Evolutionary conservation across 495 filamentous ascomycete species (phyloP).

Genomic region (Talaromyces borbonicus): DNA sequence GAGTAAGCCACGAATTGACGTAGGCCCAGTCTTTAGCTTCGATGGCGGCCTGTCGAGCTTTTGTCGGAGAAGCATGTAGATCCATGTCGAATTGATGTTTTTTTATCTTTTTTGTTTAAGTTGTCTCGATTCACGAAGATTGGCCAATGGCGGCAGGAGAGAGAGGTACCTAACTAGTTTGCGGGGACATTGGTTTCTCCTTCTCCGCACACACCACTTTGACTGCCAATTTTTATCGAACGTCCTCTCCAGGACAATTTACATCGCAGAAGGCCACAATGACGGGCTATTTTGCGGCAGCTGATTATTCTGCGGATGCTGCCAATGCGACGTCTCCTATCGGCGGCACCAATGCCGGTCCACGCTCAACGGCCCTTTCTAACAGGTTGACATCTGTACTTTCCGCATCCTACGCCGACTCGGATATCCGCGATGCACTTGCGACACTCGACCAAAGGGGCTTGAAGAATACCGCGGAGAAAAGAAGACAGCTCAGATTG

Average conservation of each 20-base stretch:
- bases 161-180: not conserved
- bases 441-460: slow-evolving; percentile 62
- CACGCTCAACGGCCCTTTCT: slow-evolving; percentile 54
- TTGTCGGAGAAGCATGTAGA: slow-evolving; percentile 40
- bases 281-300: slow-evolving; percentile 32
- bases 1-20: slow-evolving; percentile 69
- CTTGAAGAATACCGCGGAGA: slow-evolving; percentile 67
- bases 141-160: slow-evolving; percentile 1
- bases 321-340: slow-evolving; percentile 16
- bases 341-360: slow-evolving; percentile 17
- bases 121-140: not conserved
- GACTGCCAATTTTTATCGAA: not conserved
- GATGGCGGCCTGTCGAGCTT: slow-evolving; percentile 38
- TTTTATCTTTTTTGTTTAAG: not conserved
- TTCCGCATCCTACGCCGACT: slow-evolving; percentile 85
- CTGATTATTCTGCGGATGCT: slow-evolving; percentile 17
- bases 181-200: slow-evolving; percentile 7
- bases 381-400: slow-evolving; percentile 74
- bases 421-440: slow-evolving; percentile 82
- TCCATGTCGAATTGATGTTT: too few species aligned
- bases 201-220: slow-evolving; percentile 6
- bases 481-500: slow-evolving; percentile 66
- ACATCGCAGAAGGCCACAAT: slow-evolving; percentile 20
- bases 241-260: slow-evolving; percentile 8
- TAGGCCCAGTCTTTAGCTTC: slow-evolving; percentile 79